These are phyloP conservation scores for Monilinia fructicola DNA, from an alignment of 2,329 filamentous ascomycete genomes.

Conservation along the genomic window DNA sequence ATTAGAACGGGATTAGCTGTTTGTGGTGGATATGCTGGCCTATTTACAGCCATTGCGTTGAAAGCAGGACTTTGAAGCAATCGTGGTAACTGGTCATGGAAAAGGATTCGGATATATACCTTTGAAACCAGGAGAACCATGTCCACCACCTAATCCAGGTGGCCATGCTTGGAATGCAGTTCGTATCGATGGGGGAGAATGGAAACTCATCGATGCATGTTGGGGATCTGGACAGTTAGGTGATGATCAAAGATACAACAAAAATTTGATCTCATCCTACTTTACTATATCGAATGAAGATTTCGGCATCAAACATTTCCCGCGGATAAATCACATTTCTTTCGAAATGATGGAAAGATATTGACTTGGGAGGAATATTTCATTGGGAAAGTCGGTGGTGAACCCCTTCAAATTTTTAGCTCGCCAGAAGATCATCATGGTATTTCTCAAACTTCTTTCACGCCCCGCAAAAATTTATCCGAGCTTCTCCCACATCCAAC, in stretches of 20 bases:
- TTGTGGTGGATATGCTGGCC: constrained; percentile 84
- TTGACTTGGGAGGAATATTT: constrained; percentile 82
- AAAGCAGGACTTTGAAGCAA: constrained; percentile 79
- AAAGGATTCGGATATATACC: constrained; percentile 77
- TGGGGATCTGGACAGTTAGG: constrained; percentile 83
- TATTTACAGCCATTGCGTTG: constrained; percentile 75
- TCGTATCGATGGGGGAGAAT: constrained; percentile 78
- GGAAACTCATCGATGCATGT: constrained; percentile 89
- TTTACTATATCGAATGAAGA: constrained; percentile 69
- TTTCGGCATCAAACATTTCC: constrained; percentile 81
- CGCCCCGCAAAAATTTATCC: constrained; percentile 61
- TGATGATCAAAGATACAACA: constrained; percentile 55
- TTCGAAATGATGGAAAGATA: constrained; percentile 67
- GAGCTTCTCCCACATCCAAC: constrained; percentile 52
- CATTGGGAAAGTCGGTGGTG: constrained; percentile 55
- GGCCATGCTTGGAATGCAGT: constrained; percentile 94
- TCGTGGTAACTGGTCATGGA: constrained; percentile 75
- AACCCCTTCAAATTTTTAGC: constrained; percentile 49
- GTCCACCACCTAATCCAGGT: constrained; percentile 61
- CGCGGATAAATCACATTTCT: constrained; percentile 68
- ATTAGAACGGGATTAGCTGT: constrained; percentile 79
- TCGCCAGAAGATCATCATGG: constrained; percentile 50
- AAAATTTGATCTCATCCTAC: constrained; percentile 63
- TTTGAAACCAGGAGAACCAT: constrained; percentile 60
- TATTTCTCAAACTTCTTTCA: constrained; percentile 57